Conservation (phyloP, 1,284 basidiomycete genomes). For the Psilocybe mexicana region DNA sequence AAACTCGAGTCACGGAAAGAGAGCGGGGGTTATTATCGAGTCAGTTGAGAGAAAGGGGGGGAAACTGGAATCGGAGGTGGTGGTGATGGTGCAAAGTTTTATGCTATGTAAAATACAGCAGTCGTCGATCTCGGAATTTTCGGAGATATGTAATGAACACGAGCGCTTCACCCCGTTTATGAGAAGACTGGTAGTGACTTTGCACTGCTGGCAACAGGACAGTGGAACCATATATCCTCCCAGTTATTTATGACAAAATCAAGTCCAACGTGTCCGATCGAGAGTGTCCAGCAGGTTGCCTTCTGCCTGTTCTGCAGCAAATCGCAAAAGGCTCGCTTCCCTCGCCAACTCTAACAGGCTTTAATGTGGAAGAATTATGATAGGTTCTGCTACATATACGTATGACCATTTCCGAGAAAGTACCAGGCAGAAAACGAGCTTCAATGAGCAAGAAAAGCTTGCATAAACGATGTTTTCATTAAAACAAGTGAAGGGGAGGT, state of each 20-base stretch:
- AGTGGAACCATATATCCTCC: background rate
- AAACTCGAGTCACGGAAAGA: background rate
- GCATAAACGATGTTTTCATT: too few species aligned
- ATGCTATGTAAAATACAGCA: background rate
- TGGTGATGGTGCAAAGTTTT: background rate
- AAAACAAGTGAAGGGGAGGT: too few species aligned
- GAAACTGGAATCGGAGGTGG: background rate
- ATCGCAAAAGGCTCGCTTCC: slow-evolving; percentile 9
- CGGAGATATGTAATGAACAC: background rate
- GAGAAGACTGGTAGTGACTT: background rate
- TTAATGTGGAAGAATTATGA: too few species aligned
- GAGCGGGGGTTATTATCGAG: background rate
- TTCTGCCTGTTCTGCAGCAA: background rate
- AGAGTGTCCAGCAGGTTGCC: background rate
- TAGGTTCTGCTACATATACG: too few species aligned
- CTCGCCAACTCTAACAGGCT: too few species aligned
- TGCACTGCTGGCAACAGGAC: background rate
- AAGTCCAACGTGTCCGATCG: background rate
- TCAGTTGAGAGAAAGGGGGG: background rate
- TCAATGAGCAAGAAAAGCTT: too few species aligned
- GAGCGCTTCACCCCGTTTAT: background rate
- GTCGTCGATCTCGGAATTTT: background rate
- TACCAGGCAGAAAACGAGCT: too few species aligned
- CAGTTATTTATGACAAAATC: background rate
- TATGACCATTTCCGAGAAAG: too few species aligned